Conservation (phyloP, 2,329 filamentous ascomycete genomes). For the Ophiostoma pallidulum region DNA sequence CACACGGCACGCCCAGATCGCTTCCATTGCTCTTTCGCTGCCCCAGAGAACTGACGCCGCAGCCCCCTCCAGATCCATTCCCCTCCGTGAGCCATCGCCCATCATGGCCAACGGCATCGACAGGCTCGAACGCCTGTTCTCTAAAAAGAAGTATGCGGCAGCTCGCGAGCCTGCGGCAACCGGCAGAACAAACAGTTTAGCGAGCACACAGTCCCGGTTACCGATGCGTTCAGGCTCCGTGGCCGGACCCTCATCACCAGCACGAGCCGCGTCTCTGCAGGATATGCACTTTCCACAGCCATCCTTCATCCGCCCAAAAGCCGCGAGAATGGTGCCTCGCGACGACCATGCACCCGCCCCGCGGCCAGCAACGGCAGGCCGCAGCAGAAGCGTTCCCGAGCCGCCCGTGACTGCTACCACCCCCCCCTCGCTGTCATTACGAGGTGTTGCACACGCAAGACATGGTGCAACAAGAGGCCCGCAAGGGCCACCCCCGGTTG, state of each 20-base stretch:
- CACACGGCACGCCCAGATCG: neutral
- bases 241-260: conserved; percentile 21
- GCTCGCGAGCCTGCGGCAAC: conserved; percentile 12
- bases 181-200: conserved; percentile 1
- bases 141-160: conserved; percentile 29
- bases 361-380: neutral
- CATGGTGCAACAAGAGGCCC: neutral
- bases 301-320: conserved; percentile 47
- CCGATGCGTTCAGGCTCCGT: conserved; percentile 2
- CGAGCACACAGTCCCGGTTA: conserved; percentile 16
- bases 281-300: conserved; percentile 36
- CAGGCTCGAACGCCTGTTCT: conserved; percentile 43
- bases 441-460: neutral
- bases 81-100: conserved; percentile 5
- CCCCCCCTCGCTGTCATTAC: neutral
- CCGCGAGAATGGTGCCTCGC: conserved; percentile 46
- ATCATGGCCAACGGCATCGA: conserved; percentile 42
- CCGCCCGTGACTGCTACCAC: neutral
- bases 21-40: neutral
- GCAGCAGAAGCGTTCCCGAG: conserved; percentile 6
- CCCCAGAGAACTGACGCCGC: conserved; percentile 6
- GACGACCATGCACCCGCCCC: conserved; percentile 30
- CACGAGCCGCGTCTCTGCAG: neutral
- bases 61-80: conserved; percentile 16
- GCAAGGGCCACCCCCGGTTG: neutral